Evolutionary conservation across 352 stramenopile species (phyloP), one percentile per base, ranked within the genome.

Genomic region (Phytophthora pisi): DNA sequence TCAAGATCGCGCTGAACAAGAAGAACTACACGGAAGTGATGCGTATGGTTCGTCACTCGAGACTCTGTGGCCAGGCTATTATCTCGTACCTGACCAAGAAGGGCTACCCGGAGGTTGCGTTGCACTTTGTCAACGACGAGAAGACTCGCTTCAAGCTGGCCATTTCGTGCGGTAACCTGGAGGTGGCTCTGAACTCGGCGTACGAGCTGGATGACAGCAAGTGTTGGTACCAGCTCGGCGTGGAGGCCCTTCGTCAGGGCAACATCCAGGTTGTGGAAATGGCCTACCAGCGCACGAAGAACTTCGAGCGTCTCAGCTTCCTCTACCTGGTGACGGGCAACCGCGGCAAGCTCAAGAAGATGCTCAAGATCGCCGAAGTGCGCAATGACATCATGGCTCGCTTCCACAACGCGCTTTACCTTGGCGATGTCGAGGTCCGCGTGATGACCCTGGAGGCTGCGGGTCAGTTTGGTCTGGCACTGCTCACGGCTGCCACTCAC

Each of bases 181-280:
- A 99, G 74, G 96, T 99, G 38, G 98, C 97, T 30, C 92, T 99
- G 80, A 97, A 98, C 74, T 98, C 93, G 47, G 96, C 96, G 0
- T 98, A 98, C 71, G 90, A 99, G 68, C 79, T 98, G 20, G 91
- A 98, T 36, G 96, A 98, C 74, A 93, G 96, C 66, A 91, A 97
- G 59, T 98, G 97, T 73, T 99, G 97, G 97, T 94, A 97, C 68
- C 90, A 99, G 67, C 84, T 99, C 16, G 98, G 97, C 38, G 93
- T 95, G 34, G 98, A 99, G 74, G 97, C 98, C 16, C 77, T 99
- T 54, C 92, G 97, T 13, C 98, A 99, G 82, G 98, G 98, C 64
- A 99, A 99, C 75, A 96, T 99, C 64, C 90, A 99, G 77, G 96
- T 99, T 67, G 98, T 99, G 30, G 98, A 99, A 79, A 99, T 99